Evolutionary conservation across 257 asterid genomes (phyloP).

Genomic region (Solanum tarijense): DNA sequence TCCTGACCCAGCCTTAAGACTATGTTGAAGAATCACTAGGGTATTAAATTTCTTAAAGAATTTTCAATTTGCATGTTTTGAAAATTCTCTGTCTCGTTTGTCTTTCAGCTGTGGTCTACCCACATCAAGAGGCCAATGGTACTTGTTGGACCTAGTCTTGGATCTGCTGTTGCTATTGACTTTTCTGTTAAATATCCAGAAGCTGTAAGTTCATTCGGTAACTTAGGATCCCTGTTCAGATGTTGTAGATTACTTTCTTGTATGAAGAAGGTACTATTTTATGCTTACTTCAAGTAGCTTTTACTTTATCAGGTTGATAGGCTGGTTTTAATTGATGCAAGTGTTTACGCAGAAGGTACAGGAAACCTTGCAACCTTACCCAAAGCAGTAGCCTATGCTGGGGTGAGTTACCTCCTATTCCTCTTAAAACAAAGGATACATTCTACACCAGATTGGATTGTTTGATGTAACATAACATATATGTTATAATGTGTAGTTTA

Average conservation of each 20-base stretch:
- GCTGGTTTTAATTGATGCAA: conserved; percentile 84
- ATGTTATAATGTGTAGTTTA: conserved; percentile 3
- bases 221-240: background rate
- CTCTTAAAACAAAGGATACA: background rate
- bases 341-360: conserved; percentile 92
- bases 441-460: background rate
- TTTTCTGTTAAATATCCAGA: conserved; percentile 62
- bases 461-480: background rate
- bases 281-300: background rate
- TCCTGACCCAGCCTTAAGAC: background rate
- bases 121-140: conserved; percentile 67
- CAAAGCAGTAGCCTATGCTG: conserved; percentile 66
- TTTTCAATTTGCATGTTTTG: background rate
- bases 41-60: background rate
- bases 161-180: conserved; percentile 88
- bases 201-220: conserved; percentile 41
- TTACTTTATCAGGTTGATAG: conserved; percentile 54
- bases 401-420: conserved; percentile 36
- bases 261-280: background rate
- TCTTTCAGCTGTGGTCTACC: conserved; percentile 62
- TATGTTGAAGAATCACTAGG: background rate
- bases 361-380: conserved; percentile 80
- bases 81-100: background rate
- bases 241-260: background rate
- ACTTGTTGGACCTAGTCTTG: conserved; percentile 97